Conservation (phyloP, 2,329 filamentous ascomycete species). For the Fusarium sp. region DNA sequence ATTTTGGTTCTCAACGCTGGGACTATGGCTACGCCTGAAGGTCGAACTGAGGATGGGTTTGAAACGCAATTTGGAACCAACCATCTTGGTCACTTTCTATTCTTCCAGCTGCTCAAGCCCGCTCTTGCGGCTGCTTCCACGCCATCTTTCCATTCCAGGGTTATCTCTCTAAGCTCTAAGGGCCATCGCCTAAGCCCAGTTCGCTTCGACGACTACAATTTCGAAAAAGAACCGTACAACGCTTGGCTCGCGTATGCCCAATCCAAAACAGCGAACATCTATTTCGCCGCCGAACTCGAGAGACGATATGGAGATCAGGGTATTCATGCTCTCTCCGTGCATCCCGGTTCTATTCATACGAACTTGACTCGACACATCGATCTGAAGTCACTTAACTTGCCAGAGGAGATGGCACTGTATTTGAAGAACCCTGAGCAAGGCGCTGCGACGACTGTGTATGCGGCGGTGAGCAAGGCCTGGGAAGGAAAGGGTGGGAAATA, state of each 20-base stretch:
- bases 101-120: constrained; percentile 55
- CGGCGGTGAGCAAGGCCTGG: neutral
- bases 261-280: constrained; percentile 36
- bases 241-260: constrained; percentile 36
- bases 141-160: constrained; percentile 57
- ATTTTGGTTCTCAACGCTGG: constrained; percentile 23
- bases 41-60: constrained; percentile 24
- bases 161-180: constrained; percentile 59
- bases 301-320: constrained; percentile 17
- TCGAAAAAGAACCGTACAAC: constrained; percentile 21
- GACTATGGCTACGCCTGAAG: constrained; percentile 26
- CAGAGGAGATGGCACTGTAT: neutral
- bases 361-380: constrained; percentile 8
- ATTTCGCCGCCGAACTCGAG: constrained; percentile 39
- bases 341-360: constrained; percentile 22
- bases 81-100: constrained; percentile 46
- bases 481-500: constrained; percentile 20
- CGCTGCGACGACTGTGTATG: constrained; percentile 16
- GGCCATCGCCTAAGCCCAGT: constrained; percentile 50
- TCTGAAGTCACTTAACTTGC: rapidly evolving
- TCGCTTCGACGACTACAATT: constrained; percentile 31
- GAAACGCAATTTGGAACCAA: constrained; percentile 46
- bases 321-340: constrained; percentile 26
- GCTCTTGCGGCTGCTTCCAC: constrained; percentile 55
- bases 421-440: constrained; percentile 7